Base-by-base conservation (phyloP, 148 eudicot species). In the Vaccinium myrtillus region DNA sequence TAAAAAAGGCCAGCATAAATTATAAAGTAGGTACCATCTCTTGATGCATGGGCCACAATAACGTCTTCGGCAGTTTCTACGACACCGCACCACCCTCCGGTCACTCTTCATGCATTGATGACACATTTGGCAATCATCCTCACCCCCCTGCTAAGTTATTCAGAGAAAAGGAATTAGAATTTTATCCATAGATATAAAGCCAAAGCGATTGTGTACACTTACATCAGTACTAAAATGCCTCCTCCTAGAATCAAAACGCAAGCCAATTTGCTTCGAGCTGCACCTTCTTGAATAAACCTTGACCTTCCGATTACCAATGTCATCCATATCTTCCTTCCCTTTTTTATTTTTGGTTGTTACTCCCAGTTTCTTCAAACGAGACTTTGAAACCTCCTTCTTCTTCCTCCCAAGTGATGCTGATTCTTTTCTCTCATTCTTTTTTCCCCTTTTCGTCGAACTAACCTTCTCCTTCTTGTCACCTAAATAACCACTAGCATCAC, bases 71-170 rank as follows among this genome's bases (percentile, higher is more conserved):
- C 86, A 84, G 16, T 70, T 30, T 56, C 46, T n/a, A 16, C 51
- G 69, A 75, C 81, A 75, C 73, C 86, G 81, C 32, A 59, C 82
- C 77, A 81, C 88, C 82, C 43, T 61, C 78, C n/a, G 81, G 65
- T 54, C 83, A 81, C 69, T 75, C 19, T 15, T 75, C 51, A 27
- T n/a, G 81, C 88, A 87, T 76, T 87, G 88, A 75, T 87, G 88
- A 71, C 88, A 87, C 82, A 75, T 56, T 18, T 18, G 63, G 74
- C 77, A 43, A 65, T 87, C 82, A 65, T 83, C 83, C 16, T 76
- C 76, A 3, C 53, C 75, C 53, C 75, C 82, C 89, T 84, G 86
- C 54, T n/a, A 36, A 69, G 21, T 77, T 39, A 58, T 75, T 70
- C 6, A 36, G 39, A 71, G 56, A 27, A 50, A 21, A 30, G 30